These are phyloP conservation scores for Neurospora sp. DNA, from an alignment of 495 filamentous ascomycete genomes.

Conservation along the genomic window DNA sequence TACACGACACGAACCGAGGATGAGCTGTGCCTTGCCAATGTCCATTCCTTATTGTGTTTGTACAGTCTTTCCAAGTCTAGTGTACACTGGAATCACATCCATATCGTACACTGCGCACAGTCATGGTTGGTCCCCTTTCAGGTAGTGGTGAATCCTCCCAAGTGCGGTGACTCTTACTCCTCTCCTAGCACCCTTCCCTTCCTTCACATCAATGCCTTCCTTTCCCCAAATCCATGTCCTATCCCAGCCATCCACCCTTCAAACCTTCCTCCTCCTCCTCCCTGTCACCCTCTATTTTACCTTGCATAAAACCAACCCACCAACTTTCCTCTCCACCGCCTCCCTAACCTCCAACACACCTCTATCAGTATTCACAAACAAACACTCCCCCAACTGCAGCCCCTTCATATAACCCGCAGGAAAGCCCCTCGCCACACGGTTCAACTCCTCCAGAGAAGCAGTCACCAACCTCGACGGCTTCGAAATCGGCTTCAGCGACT, in stretches of 20 bases:
- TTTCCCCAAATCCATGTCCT: not conserved
- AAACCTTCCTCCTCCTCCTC: not conserved
- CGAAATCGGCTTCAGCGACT: slow-evolving; percentile 55
- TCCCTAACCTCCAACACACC: slow-evolving; percentile 82
- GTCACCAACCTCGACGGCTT: slow-evolving; percentile 67
- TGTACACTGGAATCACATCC: not conserved
- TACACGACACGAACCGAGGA: not conserved
- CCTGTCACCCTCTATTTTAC: slow-evolving; percentile 33
- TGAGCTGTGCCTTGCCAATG: not conserved
- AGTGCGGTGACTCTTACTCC: not conserved
- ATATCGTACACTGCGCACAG: not conserved
- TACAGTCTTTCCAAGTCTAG: not conserved
- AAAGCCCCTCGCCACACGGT: slow-evolving; percentile 55
- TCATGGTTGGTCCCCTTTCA: not conserved
- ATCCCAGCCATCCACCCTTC: not conserved
- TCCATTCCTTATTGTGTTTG: not conserved
- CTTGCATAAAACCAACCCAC: slow-evolving; percentile 74
- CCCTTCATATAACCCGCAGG: slow-evolving; percentile 56
- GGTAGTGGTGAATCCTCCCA: not conserved
- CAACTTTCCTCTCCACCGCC: slow-evolving; percentile 73
- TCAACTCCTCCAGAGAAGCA: slow-evolving; percentile 50
- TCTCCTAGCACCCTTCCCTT: not conserved
- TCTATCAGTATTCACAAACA: slow-evolving; percentile 69
- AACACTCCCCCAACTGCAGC: slow-evolving; percentile 69
- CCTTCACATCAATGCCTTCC: not conserved